Evolutionary conservation across 106 monocot species (phyloP), one percentile per base, ranked within the genome.

Genomic region (Apostasia ramifera): DNA sequence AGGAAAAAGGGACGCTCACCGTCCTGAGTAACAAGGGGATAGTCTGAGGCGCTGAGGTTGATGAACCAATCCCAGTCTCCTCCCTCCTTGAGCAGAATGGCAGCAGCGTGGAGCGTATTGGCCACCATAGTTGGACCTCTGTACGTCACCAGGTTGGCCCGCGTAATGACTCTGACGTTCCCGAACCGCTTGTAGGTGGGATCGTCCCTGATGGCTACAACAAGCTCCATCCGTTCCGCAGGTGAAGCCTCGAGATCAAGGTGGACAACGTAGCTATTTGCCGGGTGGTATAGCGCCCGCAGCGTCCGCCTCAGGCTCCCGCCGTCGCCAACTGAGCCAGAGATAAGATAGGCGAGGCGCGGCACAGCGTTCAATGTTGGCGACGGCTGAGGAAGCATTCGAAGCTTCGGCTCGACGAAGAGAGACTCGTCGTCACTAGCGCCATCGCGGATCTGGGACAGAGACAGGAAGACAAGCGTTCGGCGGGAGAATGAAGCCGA

Each of bases 21-120:
- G 39, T 86, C 86, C 53, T 86, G 86, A 6, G 86, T 82, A 67
- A 86, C 82, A 44, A 86, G 80, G 6, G 86, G 86, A 53, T 83
- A 86, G 60, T 86, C 86, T 26, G 86, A 86, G 56, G 86, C 79
- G 71, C 86, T 86, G 57, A 86, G 74, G 50, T 86, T 86, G 66
- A 86, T 77, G 61, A 86, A 86, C 86, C 86, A 86, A 48, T 86
- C 82, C 86, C 86, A 86, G 40, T 82, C 80, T 11, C 77, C 80
- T 47, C 41, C 66, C 41, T 80, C 73, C 70, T 74, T 80, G 5
- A 86, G 55, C 57, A 86, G 62, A n/a, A 82, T 74, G 3, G 86
- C 76, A 9, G 82, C 82, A 58, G 82, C 86, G 53, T 82, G 86
- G 63, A 86, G 82, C 8, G 86, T 86, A 70, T 86, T 86, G 2